Evolutionary conservation across 495 filamentous ascomycete genomes (phyloP).

Genomic region (Penicillium daleae): DNA sequence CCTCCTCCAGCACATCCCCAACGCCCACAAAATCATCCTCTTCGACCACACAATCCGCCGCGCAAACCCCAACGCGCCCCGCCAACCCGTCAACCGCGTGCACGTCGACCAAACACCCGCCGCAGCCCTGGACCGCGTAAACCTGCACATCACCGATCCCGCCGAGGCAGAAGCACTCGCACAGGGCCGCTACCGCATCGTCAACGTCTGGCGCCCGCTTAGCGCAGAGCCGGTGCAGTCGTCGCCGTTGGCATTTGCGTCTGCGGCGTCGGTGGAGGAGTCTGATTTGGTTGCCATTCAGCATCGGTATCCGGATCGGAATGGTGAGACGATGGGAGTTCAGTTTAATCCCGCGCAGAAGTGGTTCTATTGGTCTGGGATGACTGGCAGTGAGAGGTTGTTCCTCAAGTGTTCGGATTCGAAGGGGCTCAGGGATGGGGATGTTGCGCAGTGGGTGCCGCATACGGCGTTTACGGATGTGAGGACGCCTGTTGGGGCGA

Average conservation of each 20-base stretch:
- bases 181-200: slow-evolving; percentile 69
- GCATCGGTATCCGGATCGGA: slow-evolving; percentile 74
- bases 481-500: slow-evolving; percentile 61
- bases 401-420: slow-evolving; percentile 82
- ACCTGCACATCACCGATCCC: slow-evolving; percentile 60
- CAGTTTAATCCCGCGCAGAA: slow-evolving; percentile 57
- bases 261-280: slow-evolving; percentile 56
- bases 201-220: slow-evolving; percentile 87
- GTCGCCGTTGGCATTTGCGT: slow-evolving; percentile 72
- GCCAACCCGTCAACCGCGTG: slow-evolving; percentile 68
- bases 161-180: slow-evolving; percentile 61
- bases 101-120: slow-evolving; percentile 82
- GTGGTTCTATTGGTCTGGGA: slow-evolving; percentile 82
- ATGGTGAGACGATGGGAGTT: slow-evolving; percentile 79
- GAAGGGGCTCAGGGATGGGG: slow-evolving; percentile 48
- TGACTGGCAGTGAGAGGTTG: slow-evolving; percentile 73
- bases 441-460: slow-evolving; percentile 67
- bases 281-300: slow-evolving; percentile 69
- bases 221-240: slow-evolving; percentile 68
- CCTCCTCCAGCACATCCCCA: slow-evolving; percentile 63
- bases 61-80: slow-evolving; percentile 49
- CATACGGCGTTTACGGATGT: slow-evolving; percentile 84
- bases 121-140: slow-evolving; percentile 67
- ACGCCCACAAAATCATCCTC: slow-evolving; percentile 64
- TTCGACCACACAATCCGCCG: slow-evolving; percentile 94